phyloP scores from a whole-genome alignment of 352 stramenopile species.

The Pythium brassicae region DNA sequence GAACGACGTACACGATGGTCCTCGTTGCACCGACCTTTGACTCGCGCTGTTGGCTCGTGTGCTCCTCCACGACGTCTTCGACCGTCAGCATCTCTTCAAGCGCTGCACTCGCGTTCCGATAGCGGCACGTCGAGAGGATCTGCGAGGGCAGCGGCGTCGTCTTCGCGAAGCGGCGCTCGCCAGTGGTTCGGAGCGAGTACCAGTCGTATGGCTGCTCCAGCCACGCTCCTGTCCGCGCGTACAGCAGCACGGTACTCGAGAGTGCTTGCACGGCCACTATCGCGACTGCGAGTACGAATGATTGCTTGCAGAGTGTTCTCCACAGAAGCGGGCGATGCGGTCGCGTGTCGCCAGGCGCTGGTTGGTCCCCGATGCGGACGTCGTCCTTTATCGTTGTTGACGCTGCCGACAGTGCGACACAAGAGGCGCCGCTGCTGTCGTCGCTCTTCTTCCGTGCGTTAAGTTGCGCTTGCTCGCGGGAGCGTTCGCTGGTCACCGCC shows the following conservation, averaged over 20 bases:
- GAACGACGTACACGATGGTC: constrained; percentile 47
- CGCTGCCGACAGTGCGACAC: neutral
- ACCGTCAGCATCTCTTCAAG: constrained; percentile 21
- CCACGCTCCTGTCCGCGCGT: constrained; percentile 40
- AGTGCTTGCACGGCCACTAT: constrained; percentile 5
- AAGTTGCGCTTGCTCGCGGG: constrained; percentile 1
- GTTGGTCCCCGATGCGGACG: neutral
- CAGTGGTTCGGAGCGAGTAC: constrained; percentile 45
- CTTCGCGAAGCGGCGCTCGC: constrained; percentile 29
- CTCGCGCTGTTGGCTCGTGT: constrained; percentile 2
- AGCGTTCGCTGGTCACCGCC: constrained; percentile 4
- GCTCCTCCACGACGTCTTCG: constrained; percentile 21
- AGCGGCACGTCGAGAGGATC: constrained; percentile 40
- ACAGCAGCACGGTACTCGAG: constrained; percentile 35
- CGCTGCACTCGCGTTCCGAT: constrained; percentile 18
- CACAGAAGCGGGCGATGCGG: constrained; percentile 7
- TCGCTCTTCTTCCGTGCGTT: constrained; percentile 8
- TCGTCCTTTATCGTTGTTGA: neutral
- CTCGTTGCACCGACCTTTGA: no score
- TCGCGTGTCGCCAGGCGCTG: no score
- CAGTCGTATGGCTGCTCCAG: constrained; percentile 53
- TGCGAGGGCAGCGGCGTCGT: constrained; percentile 19
- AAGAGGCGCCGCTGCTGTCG: constrained; percentile 1
- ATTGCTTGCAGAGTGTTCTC: constrained; percentile 21
- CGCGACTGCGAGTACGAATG: constrained; percentile 16